A percentile compares a stretch with the other conserved stretches of the same genome.
phyloP scores from a whole-genome alignment of 441 rosid species.

The Iberis amara region DNA sequence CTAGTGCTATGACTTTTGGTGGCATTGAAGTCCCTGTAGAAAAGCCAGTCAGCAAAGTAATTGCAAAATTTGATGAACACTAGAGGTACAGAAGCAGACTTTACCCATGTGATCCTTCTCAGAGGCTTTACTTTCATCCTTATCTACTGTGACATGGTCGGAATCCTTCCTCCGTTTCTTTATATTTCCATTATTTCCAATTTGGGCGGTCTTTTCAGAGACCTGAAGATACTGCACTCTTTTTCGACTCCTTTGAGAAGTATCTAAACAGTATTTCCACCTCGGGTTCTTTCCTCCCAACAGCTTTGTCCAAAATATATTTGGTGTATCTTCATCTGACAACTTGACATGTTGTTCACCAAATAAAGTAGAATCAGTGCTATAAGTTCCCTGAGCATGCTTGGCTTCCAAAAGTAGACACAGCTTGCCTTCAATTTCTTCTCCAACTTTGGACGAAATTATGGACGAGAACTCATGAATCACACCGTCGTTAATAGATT shows the following conservation, averaged over 20 bases:
- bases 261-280: constrained; percentile 60
- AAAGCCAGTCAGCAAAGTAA: constrained; percentile 34
- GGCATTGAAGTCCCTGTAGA: constrained; percentile 25
- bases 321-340: constrained; percentile 48
- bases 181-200: constrained; percentile 31
- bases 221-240: constrained; percentile 39
- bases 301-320: constrained; percentile 66
- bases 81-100: constrained; percentile 7
- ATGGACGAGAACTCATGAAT: constrained; percentile 48
- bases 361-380: constrained; percentile 41
- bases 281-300: constrained; percentile 50
- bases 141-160: constrained; percentile 29
- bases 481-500: constrained; percentile 37
- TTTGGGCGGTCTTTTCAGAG: constrained; percentile 30
- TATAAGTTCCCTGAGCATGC: constrained; percentile 49
- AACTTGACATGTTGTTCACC: constrained; percentile 54
- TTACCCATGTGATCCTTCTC: constrained; percentile 45
- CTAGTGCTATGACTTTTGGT: constrained; percentile 10
- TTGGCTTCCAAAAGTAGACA: constrained; percentile 49
- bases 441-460: constrained; percentile 42
- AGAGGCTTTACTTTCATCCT: constrained; percentile 28
- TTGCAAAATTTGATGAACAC: constrained; percentile 19
- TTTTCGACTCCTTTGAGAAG: constrained; percentile 63
- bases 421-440: constrained; percentile 31
- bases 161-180: constrained; percentile 60